A percentile compares a stretch with the other conserved stretches of the same genome.
Conservation (phyloP, 2,329 filamentous ascomycete genomes). For the Neocucurbitaria cava region DNA sequence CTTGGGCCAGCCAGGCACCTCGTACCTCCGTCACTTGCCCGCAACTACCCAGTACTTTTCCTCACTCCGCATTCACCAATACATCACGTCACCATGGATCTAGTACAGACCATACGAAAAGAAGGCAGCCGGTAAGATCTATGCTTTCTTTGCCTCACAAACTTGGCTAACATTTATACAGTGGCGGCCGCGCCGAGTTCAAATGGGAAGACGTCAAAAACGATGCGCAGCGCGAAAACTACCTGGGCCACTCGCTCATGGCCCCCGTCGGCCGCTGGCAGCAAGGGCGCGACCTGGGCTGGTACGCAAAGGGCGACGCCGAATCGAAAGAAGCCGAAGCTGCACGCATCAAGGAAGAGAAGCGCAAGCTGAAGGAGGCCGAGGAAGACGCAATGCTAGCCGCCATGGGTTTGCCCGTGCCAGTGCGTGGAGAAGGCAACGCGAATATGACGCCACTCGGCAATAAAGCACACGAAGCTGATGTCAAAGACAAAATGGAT, state of each 20-base stretch:
- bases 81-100: constrained; percentile 72
- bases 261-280: constrained; percentile 94
- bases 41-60: constrained; percentile 24
- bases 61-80: constrained; percentile 7
- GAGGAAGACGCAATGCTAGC: constrained; percentile 90
- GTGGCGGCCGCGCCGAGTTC: constrained; percentile 90
- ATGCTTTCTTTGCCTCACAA: neutral
- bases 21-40: constrained; percentile 33
- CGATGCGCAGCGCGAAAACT: constrained; percentile 87
- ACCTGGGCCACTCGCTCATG: constrained; percentile 89
- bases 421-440: constrained; percentile 69
- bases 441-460: constrained; percentile 68
- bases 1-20: constrained; percentile 13
- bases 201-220: constrained; percentile 94
- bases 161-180: constrained; percentile 36
- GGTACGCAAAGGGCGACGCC: constrained; percentile 69
- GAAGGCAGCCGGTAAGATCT: constrained; percentile 72
- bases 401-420: constrained; percentile 80
- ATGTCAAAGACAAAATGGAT: constrained; percentile 63
- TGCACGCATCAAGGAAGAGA: constrained; percentile 70
- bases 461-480: constrained; percentile 57
- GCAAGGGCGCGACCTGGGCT: constrained; percentile 72
- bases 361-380: constrained; percentile 82
- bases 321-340: constrained; percentile 63
- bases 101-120: constrained; percentile 91